phyloP scores from a whole-genome alignment of 108 stramenopile genomes.

The Pelagomonas calceolata region DNA sequence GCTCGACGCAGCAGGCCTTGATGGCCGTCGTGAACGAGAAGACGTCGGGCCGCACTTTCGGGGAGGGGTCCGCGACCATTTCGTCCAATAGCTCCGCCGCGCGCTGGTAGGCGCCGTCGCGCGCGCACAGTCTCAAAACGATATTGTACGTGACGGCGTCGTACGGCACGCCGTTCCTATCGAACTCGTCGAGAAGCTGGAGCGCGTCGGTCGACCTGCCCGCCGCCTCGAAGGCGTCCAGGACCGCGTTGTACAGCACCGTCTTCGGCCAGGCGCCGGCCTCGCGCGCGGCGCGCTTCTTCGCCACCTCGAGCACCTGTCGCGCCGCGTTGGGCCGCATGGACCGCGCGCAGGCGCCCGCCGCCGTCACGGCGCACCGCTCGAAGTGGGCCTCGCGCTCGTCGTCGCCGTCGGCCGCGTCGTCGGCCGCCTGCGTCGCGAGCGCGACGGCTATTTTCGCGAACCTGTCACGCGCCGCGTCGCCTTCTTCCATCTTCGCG shows the following conservation, averaged over 20 bases:
- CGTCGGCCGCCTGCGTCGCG: neutral
- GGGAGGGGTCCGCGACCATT: neutral
- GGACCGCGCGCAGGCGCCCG: neutral
- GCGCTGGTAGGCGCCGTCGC: neutral
- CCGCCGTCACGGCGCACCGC: neutral
- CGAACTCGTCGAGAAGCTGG: neutral
- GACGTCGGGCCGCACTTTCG: neutral
- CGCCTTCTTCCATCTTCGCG: neutral
- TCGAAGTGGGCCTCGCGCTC: neutral
- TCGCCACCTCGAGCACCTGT: neutral
- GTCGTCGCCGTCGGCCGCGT: neutral
- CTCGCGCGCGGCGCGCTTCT: neutral
- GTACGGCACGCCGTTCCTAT: neutral
- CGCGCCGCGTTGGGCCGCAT: neutral
- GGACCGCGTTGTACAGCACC: neutral
- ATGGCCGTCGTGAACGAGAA: neutral
- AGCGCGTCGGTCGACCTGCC: neutral
- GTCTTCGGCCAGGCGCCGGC: neutral
- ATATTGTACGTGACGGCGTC: neutral
- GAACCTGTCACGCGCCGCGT: neutral
- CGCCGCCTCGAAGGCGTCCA: neutral
- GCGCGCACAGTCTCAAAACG: neutral
- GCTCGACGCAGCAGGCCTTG: neutral
- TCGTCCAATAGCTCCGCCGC: neutral
- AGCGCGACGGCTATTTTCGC: neutral